phyloP scores from a whole-genome alignment of 2,329 filamentous ascomycete genomes.

The Hysterium pulicare region DNA sequence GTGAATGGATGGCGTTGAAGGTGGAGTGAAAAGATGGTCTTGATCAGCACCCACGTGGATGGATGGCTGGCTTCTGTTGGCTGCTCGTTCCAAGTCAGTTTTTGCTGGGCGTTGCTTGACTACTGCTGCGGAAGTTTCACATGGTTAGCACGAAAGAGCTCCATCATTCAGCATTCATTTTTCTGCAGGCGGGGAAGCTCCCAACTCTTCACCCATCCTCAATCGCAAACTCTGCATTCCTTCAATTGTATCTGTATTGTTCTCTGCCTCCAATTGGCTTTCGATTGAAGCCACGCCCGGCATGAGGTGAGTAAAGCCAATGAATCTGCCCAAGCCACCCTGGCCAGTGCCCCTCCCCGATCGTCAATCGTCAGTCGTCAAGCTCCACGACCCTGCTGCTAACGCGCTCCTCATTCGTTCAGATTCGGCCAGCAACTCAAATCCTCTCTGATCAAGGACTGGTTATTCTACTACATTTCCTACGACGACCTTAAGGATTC shows the following conservation, averaged over 20 bases:
- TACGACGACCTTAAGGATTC: constrained; percentile 91
- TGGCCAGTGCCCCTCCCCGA: background rate
- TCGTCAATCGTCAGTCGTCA: constrained; percentile 3
- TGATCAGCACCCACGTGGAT: too few species aligned
- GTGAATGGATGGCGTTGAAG: too few species aligned
- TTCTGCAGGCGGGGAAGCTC: constrained; percentile 1
- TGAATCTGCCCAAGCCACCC: too few species aligned
- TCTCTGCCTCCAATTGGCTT: background rate
- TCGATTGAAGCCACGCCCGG: constrained; percentile 5
- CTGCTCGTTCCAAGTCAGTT: too few species aligned
- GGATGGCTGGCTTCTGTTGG: too few species aligned
- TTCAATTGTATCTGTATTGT: too few species aligned
- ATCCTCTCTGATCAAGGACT: constrained; percentile 93
- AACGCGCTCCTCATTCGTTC: constrained; percentile 8
- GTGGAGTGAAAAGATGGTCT: too few species aligned
- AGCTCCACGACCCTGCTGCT: constrained; percentile 1
- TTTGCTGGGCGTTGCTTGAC: too few species aligned
- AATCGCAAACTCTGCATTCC: too few species aligned
- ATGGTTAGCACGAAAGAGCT: too few species aligned
- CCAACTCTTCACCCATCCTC: background rate
- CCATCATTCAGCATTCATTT: too few species aligned
- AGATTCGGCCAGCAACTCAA: constrained; percentile 96
- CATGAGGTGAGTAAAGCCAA: constrained; percentile 8
- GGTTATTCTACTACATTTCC: constrained; percentile 97
- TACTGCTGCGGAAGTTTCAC: too few species aligned